Base-by-base conservation (phyloP, 305 asterid species). In the Plantago coronopus region DNA sequence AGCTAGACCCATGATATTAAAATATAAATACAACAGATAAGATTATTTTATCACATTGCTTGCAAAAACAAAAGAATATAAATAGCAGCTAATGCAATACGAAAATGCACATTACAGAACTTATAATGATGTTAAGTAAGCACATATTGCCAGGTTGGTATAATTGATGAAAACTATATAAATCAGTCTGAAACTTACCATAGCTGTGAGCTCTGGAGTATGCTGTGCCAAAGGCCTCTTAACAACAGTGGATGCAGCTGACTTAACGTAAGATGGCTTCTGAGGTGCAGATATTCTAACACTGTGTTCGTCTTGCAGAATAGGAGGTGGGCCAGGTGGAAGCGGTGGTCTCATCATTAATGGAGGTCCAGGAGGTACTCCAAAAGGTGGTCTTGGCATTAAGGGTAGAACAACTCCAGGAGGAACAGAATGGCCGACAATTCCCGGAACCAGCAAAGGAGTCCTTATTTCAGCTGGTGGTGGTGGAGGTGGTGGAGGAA, bases 151-250 rank as follows among this genome's bases (percentile, higher is more conserved):
- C 62, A 40, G 15, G 47, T 37, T 57, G n/a, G 15, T 43, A 23
- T 40, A 31, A 5, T 7, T 25, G 44, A 25, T 53, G 21, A 16
- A n/a, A 25, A 25, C 38, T 14, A 22, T 21, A 51, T 14, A 1
- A 16, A 53, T 15, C 40, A 22, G n/a, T 6, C 38, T 7, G 42
- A 25, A 25, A 53, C 58, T 16, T n/a, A 94, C 99, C 99, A 94
- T 94, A 38, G 97, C 87, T 58, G 99, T 94, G 64, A 94, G 84
- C 77, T 89, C 97, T 49, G 99, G 99, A 22, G 96, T 94, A 74
- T 94, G 99, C 76, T 94, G 99, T 59, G 96, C 99, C 69, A 94
- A 82, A 72, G 97, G 99, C 80, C 96, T 94, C 86, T 94, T 94
- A 62, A 94, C 86, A 68, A 94, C 99, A 60, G 99, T 94, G 15